Evolutionary conservation across 495 filamentous ascomycete species (phyloP), one percentile per base, ranked within the genome.

Genomic region (Trichoderma parareesei): DNA sequence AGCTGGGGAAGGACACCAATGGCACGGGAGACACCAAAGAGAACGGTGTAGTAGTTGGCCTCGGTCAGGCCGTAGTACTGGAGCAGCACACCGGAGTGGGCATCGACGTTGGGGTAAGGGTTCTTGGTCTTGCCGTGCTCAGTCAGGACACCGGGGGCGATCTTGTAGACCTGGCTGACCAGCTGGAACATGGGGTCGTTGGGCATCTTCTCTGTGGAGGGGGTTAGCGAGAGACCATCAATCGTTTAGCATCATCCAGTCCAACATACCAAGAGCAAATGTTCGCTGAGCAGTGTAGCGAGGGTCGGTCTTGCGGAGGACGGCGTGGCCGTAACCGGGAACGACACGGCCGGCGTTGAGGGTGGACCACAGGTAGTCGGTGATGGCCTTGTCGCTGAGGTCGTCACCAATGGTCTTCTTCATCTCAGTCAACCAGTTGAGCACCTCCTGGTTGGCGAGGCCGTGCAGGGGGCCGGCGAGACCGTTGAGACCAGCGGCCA

Each of bases 91-190:
- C 94, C 94, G 48, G 91, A 96, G 88, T 98, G 94, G 66, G 79
- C 79, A 66, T 78, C 76, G 63, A 81, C 74, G 71, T 77, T 77
- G 67, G 71, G 71, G 70, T 63, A 77, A 57, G 76, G 71, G 88
- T 95, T 94, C 89, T 95, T 95, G 79, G 92, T 96, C 90, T 98
- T 98, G 79, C 94, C 94, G 82, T 98, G 94, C 85, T 98, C 93
- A 66, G 95, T 98, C 71, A 98, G 81, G 65, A 98, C 94, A 73
- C 90, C 90, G 67, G 94, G 95, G 64, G 94, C 94, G 74, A 98
- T 97, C 88, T 98, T 97, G 88, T 96, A 97, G 69, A 98, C 93
- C 82, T 97, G 92, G 85, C 88, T 91, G 81, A 98, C 94, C 65
- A 98, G 88, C 85, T 98, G 90, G 91, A 97, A 98, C 92, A 98